These are phyloP conservation scores for Ophiostoma australiae DNA, from an alignment of 2,329 filamentous ascomycete species.

Conservation along the genomic window DNA sequence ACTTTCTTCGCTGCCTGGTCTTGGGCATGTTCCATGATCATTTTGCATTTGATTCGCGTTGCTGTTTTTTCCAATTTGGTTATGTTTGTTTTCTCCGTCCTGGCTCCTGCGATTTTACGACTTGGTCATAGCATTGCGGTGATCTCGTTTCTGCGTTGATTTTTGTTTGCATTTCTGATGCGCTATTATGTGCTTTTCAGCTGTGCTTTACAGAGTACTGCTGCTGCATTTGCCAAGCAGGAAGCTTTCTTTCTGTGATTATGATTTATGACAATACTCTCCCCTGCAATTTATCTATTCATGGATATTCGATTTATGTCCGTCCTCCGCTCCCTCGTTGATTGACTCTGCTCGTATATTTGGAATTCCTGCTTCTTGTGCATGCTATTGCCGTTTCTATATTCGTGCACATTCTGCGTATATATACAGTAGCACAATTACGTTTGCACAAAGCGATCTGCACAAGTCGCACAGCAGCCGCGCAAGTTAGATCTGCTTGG, in stretches of 20 bases:
- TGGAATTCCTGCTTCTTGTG: background rate
- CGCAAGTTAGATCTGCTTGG: background rate
- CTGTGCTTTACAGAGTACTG: background rate
- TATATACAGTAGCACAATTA: background rate
- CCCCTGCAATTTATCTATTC: background rate
- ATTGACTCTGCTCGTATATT: no score
- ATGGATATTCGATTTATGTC: background rate
- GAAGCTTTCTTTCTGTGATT: background rate
- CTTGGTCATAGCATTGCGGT: background rate
- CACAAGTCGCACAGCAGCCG: background rate
- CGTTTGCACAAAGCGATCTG: background rate
- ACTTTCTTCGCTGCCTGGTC: background rate
- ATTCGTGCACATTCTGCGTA: background rate
- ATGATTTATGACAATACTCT: constrained; percentile 8
- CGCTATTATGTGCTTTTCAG: background rate
- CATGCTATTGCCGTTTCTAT: background rate
- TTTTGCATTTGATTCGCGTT: background rate
- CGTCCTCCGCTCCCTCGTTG: no score
- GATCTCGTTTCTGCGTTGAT: background rate
- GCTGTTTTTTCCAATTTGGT: background rate
- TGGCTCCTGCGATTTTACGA: background rate
- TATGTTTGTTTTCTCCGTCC: background rate
- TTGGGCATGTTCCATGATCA: no score
- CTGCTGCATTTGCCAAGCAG: background rate
- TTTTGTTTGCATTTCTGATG: background rate